Evolutionary conservation across 1,139 yeast species (phyloP), one percentile per base, ranked within the genome.

Genomic region (Chernovozyma aurita): DNA sequence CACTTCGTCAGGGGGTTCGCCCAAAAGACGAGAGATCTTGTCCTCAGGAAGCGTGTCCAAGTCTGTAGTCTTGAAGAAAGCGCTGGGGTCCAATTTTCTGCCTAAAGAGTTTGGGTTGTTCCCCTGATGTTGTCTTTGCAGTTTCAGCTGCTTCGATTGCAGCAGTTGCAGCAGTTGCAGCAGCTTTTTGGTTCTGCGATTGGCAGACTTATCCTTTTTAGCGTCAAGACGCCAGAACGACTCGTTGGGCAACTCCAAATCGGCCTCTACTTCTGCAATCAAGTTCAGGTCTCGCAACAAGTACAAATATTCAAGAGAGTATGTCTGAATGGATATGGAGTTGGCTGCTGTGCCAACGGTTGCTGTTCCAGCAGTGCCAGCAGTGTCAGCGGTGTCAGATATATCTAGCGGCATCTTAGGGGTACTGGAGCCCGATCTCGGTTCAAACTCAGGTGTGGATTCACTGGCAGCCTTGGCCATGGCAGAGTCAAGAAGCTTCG

Each of bases 391-490:
- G 12, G 17, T 26, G 28, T 7, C 12, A 6, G 28, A 13, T 6
- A 12, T 7, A 12, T 13, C 28, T 16, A 6, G 9, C 17, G 28
- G 28, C 8, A 26, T 6, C 6, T 30, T 42, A n/a, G 57, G 59
- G 26, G 55, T 50, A 27, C 43, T 37, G 2, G 48, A 40, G 18
- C 39, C 27, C 6, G 58, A 44, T 9, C 46, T 44, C 22, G 47
- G 51, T 18, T 55, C 66, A 15, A 57, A 37, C 29, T 65, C 74
- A 2, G 75, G 73, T 3, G 73, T 65, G 11, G 63, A 48, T 39
- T 71, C 77, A 41, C 63, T 66, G 31, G 76, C 76, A 9, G 77
- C 76, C 30, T 72, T 68, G 22, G 74, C 73, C 50, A 65, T 63
- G 21, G 71, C 71, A 2, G 67, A 60, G 38, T 65, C 70, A 33